Base-by-base conservation (phyloP, 805 yeast genomes). In the Sugiyamaella smithiae region DNA sequence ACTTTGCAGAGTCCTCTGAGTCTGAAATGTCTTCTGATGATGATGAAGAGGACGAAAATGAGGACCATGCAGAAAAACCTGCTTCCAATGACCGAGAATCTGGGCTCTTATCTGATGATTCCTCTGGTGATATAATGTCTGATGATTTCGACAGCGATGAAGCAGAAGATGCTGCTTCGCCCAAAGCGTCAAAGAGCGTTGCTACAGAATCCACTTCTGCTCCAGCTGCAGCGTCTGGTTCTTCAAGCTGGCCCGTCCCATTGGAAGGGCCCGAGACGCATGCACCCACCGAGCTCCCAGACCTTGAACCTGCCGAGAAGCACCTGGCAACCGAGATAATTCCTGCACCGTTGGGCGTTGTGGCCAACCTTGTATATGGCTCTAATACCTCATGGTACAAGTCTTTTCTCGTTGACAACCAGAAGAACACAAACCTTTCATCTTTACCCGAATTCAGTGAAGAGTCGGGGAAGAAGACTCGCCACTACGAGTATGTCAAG, bases 301-400 rank as follows among this genome's bases (percentile, higher is more conserved):
- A 68, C 40, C 74, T 74, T 25, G 74, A 76, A 1, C 72, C 68
- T 1, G 72, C 74, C 16, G 88, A 82, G 56, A 77, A 70, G 40
- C 63, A 78, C 3, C 70, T 85, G 28, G 68, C 80, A 4, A 76
- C 77, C 32, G 78, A 75, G 20, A 69, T 67, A 1, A 67, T 85
- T 31, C 67, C 73, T 12, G 90, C 86, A 1, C 93, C 98, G 1
- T 69, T 91, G 3, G 97, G 97, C 0, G 72, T 84, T 0, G 76
- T 88, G 0, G 88, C 74, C 59, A 79, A 78, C 48, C 58, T 90
- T 6, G 56, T 89, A 42, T 91, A 84, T 67, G 95, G 96, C 22
- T 69, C 73, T 4, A 75, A 78, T 43, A 75, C 73, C 32, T 57
- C 64, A 2, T 74, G 80, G 65, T 64, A 70, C 47, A 47, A 61